A percentile compares a stretch with the other conserved stretches of the same genome.
Evolutionary conservation across 441 rosid species (phyloP).

Genomic region (Cnidoscolus chayamansa): DNA sequence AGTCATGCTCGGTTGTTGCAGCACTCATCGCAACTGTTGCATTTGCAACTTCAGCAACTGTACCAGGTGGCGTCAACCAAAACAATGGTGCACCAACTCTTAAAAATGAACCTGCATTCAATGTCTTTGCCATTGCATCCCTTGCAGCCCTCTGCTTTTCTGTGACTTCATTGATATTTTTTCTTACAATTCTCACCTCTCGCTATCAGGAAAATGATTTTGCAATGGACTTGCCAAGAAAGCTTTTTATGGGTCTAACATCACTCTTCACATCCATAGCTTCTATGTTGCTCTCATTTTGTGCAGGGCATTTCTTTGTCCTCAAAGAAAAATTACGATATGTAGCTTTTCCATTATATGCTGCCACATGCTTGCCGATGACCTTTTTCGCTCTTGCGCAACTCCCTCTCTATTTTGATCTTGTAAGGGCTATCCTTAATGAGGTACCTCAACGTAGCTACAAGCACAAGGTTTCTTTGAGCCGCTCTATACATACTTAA

Average conservation of each 20-base stretch:
- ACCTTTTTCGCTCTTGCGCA: conserved; percentile 39
- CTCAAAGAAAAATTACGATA: conserved; percentile 28
- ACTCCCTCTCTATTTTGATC: conserved; percentile 39
- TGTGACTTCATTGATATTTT: conserved; percentile 34
- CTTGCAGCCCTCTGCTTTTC: conserved; percentile 49
- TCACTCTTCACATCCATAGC: conserved; percentile 45
- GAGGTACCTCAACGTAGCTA: conserved; percentile 44
- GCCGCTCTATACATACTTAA: background rate
- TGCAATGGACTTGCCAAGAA: conserved; percentile 30
- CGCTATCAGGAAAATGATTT: conserved; percentile 42
- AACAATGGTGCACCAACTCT: conserved; percentile 32
- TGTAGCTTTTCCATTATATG: conserved; percentile 38
- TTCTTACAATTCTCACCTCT: conserved; percentile 45
- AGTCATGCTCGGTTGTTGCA: conserved; percentile 50
- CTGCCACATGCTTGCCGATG: conserved; percentile 40
- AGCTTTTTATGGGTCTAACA: conserved; percentile 40
- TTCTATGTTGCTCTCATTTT: conserved; percentile 40
- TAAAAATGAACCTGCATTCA: conserved; percentile 32
- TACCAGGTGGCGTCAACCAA: conserved; percentile 40
- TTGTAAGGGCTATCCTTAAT: conserved; percentile 33
- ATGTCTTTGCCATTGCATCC: conserved; percentile 44
- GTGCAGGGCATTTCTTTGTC: conserved; percentile 43
- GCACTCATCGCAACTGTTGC: conserved; percentile 53
- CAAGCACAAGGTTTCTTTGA: conserved; percentile 16
- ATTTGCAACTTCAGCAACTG: conserved; percentile 43